These are phyloP conservation scores for Xerophyta viscosa DNA, from an alignment of 106 monocot genomes.

Conservation along the genomic window DNA sequence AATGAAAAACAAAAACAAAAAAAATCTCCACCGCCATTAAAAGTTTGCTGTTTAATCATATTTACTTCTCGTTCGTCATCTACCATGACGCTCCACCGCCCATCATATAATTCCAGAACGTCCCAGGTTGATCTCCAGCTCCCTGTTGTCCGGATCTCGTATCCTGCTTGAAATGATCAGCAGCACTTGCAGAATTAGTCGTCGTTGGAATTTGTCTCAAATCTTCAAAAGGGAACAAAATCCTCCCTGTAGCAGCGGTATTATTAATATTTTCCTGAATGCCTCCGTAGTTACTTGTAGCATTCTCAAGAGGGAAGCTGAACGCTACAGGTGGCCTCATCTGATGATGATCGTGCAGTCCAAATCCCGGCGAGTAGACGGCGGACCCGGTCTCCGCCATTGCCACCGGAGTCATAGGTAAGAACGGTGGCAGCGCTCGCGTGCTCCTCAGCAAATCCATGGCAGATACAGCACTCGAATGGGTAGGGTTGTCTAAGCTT, in stretches of 20 bases:
- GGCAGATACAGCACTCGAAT: constrained; percentile 33
- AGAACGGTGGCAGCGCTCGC: constrained; percentile 23
- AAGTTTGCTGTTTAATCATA: background rate
- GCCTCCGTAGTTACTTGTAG: constrained; percentile 7
- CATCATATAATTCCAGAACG: constrained; percentile 59
- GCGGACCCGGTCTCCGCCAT: too few relatives aligned
- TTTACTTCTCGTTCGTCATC: background rate
- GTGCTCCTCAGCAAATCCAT: constrained; percentile 57
- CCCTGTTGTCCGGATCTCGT: constrained; percentile 16
- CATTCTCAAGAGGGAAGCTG: constrained; percentile 26
- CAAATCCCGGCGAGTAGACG: constrained; percentile 39
- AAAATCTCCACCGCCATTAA: background rate
- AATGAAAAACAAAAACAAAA: too few relatives aligned
- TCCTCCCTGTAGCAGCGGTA: constrained; percentile 32
- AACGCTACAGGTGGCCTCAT: constrained; percentile 25
- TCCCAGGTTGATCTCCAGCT: constrained; percentile 23
- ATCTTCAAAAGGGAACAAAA: constrained; percentile 54
- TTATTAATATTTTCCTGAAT: constrained; percentile 13
- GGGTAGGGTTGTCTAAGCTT: constrained; percentile 15
- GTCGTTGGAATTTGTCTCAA: constrained; percentile 21
- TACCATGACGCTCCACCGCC: constrained; percentile 32
- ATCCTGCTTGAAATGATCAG: constrained; percentile 21
- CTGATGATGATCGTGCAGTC: constrained; percentile 46
- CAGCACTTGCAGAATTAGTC: background rate
- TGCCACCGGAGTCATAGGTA: constrained; percentile 8